phyloP scores from a whole-genome alignment of 1,284 basidiomycete species.

The Phenoliferia sp. region DNA sequence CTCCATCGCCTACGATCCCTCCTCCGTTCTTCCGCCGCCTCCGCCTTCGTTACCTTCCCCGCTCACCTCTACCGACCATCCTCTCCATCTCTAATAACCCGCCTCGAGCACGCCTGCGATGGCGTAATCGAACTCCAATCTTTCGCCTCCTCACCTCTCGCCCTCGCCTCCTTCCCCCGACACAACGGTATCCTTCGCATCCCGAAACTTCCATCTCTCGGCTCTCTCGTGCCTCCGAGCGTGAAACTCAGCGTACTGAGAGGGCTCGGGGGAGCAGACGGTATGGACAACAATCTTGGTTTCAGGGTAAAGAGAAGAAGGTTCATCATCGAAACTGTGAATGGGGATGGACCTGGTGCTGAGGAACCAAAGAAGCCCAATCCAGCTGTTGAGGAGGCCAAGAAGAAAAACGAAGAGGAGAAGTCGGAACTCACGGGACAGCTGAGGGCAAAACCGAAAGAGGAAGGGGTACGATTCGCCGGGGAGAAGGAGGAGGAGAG shows the following conservation, averaged over 20 bases:
- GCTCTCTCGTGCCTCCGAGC: conserved; percentile 64
- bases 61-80: conserved; percentile 42
- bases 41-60: conserved; percentile 64
- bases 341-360: conserved; percentile 24
- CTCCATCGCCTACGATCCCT: conserved; percentile 60
- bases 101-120: conserved; percentile 74
- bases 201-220: conserved; percentile 63
- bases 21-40: conserved; percentile 54
- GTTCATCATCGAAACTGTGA: conserved; percentile 74
- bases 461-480: too few relatives aligned
- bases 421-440: conserved; percentile 24
- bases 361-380: conserved; percentile 34
- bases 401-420: conserved; percentile 27
- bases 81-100: conserved; percentile 62
- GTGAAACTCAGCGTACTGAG: conserved; percentile 65
- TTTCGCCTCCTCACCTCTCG: conserved; percentile 66
- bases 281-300: conserved; percentile 77
- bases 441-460: too few relatives aligned
- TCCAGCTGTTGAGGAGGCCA: conserved; percentile 16
- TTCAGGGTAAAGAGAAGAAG: conserved; percentile 88
- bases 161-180: conserved; percentile 64
- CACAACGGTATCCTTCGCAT: conserved; percentile 78
- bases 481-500: background rate
- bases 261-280: conserved; percentile 52
- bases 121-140: conserved; percentile 67